Base-by-base conservation (phyloP, 2,329 filamentous ascomycete species). In the Epichloe sylvatica region DNA sequence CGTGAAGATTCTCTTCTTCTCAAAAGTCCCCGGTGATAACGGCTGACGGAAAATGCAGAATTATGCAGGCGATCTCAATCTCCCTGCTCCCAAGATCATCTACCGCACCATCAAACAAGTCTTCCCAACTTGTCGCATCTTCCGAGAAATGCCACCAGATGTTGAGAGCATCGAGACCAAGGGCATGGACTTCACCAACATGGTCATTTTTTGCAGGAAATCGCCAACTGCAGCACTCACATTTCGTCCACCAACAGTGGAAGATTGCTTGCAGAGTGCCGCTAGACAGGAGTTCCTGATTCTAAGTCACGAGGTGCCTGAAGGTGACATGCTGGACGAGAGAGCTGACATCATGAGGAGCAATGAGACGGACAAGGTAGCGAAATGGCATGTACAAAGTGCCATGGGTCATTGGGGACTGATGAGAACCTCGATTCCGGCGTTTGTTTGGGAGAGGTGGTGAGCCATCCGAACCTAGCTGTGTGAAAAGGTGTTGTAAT, bases 141-240 rank as follows among this genome's bases (percentile, higher is more conserved):
- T 89, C 76, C 83, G 92, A 54, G 92, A 98, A 67, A 74, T 77
- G 25, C 73, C 79, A 3, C 67, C 72, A 3, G 70, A 77, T 4
- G 66, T 67, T 1, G 67, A 70, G 23, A 67, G 70, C 7, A 65
- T 78, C 21, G 70, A 72, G 36, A 62, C 69, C 40, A 65, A 71
- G 17, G 72, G 70, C 2, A 67, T 70, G 30, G 86, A 95, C 61
- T 96, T 97, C 64, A 87, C 89, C 62, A 98, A 98, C 70, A 88
- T 97, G 77, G 86, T 97, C 44, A 81, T 97, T 52, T 96, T 96
- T 70, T 98, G 92, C 73, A 81, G 78, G 51, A 91, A 89, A 67
- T 72, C 69, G 9, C 51, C 54, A 23, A 59, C 35, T 5, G 41
- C 59, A 3, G 59, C 68, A 0, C 67, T 89, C 37, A 69, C 62